Evolutionary conservation across 2,329 filamentous ascomycete genomes (phyloP).

Genomic region (Sporothrix protearum): DNA sequence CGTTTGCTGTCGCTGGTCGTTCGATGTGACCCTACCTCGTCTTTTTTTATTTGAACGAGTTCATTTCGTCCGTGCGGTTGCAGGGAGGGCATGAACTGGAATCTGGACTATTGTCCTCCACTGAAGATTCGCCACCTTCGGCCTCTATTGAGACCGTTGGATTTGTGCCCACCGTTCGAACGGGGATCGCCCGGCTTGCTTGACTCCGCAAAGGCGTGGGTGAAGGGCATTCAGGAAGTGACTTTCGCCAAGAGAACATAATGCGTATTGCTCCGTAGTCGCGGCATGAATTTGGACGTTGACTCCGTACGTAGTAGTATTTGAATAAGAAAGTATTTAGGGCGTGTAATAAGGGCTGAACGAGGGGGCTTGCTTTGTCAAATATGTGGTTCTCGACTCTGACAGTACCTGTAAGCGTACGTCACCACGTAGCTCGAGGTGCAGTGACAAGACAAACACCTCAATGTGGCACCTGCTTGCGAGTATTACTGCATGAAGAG

Average conservation of each 20-base stretch:
- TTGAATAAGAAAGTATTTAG: no score
- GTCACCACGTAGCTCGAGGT: background rate
- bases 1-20: background rate
- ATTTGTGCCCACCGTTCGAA: background rate
- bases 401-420: background rate
- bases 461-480: background rate
- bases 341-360: no score
- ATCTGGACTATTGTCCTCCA: conserved; percentile 22
- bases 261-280: no score
- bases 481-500: background rate
- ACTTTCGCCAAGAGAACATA: background rate
- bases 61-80: conserved; percentile 25
- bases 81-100: conserved; percentile 19
- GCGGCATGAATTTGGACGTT: background rate
- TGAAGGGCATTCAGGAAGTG: background rate
- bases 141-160: background rate
- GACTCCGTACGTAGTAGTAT: no score
- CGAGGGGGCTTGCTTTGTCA: no score
- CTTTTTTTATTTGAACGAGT: background rate
- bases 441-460: background rate
- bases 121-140: conserved; percentile 19
- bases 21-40: background rate
- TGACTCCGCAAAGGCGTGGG: background rate
- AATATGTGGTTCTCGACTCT: no score
- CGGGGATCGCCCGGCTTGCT: background rate